Percentiles rank a stretch among this genome's conserved stretches.
These are phyloP conservation scores for Coniferiporia sulphurascens DNA, from an alignment of 1,284 basidiomycete species.

Conservation along the genomic window DNA sequence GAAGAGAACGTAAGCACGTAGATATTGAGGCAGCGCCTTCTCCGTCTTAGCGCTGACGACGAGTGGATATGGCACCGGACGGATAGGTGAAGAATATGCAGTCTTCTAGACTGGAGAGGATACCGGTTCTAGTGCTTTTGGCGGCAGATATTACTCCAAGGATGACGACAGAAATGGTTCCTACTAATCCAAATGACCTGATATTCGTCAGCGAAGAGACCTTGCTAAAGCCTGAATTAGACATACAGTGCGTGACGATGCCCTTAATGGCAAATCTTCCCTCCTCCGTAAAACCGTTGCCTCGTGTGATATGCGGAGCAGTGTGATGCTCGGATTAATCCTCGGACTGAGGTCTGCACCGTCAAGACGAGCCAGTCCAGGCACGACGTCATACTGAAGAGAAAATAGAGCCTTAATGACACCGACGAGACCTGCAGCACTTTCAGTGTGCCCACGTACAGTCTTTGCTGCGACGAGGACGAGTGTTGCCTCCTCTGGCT, in stretches of 20 bases:
- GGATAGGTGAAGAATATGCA: not conserved
- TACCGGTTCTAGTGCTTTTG: not conserved
- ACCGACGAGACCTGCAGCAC: conserved; percentile 31
- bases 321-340: conserved; percentile 29
- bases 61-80: conserved; percentile 23
- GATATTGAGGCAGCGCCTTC: conserved; percentile 27
- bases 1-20: conserved; percentile 30
- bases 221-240: conserved; percentile 21
- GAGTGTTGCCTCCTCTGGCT: conserved; percentile 27
- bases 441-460: conserved; percentile 32
- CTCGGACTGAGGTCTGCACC: conserved; percentile 30
- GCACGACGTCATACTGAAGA: conserved; percentile 26
- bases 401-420: conserved; percentile 29
- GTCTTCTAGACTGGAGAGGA: not conserved
- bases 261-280: conserved; percentile 16
- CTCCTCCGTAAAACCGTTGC: not conserved
- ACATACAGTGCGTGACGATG: conserved; percentile 31
- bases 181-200: conserved; percentile 35
- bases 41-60: conserved; percentile 32
- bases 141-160: conserved; percentile 31
- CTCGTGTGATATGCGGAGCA: conserved; percentile 20
- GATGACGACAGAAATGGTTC: conserved; percentile 31
- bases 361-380: conserved; percentile 31
- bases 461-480: conserved; percentile 32
- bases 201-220: conserved; percentile 20